Evolutionary conservation across 495 filamentous ascomycete genomes (phyloP).

Genomic region (Daldinia childiae): DNA sequence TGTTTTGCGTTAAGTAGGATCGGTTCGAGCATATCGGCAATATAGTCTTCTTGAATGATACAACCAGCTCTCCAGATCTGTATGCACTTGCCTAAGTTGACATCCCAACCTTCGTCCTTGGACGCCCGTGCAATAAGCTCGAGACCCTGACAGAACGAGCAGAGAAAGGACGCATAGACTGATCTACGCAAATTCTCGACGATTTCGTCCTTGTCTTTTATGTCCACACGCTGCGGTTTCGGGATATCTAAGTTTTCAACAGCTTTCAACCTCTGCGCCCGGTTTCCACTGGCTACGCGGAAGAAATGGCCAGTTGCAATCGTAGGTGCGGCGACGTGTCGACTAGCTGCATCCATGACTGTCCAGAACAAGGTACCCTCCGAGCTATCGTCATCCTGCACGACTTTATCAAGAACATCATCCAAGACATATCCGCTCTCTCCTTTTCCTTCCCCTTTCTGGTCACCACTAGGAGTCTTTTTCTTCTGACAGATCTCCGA

Average conservation of each 20-base stretch:
- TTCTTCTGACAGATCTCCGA: slow-evolving; percentile 66
- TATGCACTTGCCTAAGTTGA: slow-evolving; percentile 66
- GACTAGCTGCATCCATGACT: slow-evolving; percentile 66
- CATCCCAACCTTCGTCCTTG: slow-evolving; percentile 69
- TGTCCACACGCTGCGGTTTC: slow-evolving; percentile 52
- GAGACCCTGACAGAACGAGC: slow-evolving; percentile 72
- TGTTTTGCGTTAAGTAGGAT: slow-evolving; percentile 26
- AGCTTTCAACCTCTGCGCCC: slow-evolving; percentile 61
- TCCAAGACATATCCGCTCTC: slow-evolving; percentile 65
- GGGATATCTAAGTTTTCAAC: slow-evolving; percentile 48
- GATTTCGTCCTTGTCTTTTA: slow-evolving; percentile 58
- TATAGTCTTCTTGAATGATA: slow-evolving; percentile 76
- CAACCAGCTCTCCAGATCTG: slow-evolving; percentile 79
- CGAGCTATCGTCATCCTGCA: slow-evolving; percentile 72
- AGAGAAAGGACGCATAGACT: slow-evolving; percentile 70
- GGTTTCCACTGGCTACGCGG: slow-evolving; percentile 71
- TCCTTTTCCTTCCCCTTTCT: slow-evolving; percentile 46
- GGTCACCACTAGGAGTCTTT: slow-evolving; percentile 29
- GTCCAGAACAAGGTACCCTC: slow-evolving; percentile 78
- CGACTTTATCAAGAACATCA: slow-evolving; percentile 77
- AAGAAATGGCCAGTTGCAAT: slow-evolving; percentile 71
- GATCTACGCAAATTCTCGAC: slow-evolving; percentile 69
- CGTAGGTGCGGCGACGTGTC: slow-evolving; percentile 73
- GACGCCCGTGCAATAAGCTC: slow-evolving; percentile 71
- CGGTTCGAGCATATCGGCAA: slow-evolving; percentile 66